Conservation (phyloP, 345 rosid species). For the Eucalyptus marginata region DNA sequence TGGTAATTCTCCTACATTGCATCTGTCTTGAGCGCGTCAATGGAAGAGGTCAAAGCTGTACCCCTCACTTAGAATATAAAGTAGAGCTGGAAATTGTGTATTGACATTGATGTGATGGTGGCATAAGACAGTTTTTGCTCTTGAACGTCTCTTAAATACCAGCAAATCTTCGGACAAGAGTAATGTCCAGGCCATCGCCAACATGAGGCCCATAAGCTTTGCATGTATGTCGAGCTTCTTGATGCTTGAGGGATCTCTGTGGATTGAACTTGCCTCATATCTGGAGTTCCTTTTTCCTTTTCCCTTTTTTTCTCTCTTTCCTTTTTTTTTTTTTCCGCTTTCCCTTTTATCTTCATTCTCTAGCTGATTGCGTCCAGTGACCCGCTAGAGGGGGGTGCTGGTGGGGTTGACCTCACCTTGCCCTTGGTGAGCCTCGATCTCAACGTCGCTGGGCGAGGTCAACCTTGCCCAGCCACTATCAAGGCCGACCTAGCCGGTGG, state of each 20-base stretch:
- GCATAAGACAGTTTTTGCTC: background rate
- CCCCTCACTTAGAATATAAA: background rate
- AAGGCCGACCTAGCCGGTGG: background rate
- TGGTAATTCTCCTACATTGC: background rate
- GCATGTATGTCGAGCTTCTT: background rate
- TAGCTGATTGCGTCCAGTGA: too few species aligned
- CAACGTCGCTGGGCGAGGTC: background rate
- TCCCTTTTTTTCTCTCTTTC: too few species aligned
- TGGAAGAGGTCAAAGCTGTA: background rate
- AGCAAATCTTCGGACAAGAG: background rate
- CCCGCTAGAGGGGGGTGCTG: too few species aligned
- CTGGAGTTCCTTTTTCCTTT: background rate
- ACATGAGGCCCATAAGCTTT: background rate
- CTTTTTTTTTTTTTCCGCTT: too few species aligned
- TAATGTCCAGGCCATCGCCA: background rate
- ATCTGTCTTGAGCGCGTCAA: background rate
- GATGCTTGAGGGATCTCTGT: background rate
- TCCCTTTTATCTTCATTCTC: too few species aligned
- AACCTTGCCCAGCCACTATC: background rate
- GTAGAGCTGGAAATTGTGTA: background rate
- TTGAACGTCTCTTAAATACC: background rate
- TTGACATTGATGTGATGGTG: background rate
- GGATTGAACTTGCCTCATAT: background rate
- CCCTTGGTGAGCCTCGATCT: background rate
- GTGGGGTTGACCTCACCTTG: too few species aligned